Percentiles rank a stretch among this genome's conserved stretches.
phyloP scores from a whole-genome alignment of 352 stramenopile species.

The Phytopythium delawarense region DNA sequence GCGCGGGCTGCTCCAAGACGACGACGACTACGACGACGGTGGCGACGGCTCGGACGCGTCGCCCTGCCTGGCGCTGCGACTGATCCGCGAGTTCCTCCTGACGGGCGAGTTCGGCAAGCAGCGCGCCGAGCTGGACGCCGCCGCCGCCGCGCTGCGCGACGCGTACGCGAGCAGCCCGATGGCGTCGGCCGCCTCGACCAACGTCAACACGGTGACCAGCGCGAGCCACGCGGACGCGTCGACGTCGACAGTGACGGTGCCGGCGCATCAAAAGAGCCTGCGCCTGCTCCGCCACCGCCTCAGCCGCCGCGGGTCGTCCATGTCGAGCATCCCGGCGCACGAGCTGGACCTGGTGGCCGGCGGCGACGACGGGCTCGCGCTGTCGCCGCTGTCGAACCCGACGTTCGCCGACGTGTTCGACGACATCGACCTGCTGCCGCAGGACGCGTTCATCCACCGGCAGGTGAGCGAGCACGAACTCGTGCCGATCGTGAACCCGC shows the following conservation, averaged over 20 bases:
- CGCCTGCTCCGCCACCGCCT: constrained; percentile 20
- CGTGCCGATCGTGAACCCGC: constrained; percentile 8
- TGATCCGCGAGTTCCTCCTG: constrained; percentile 65
- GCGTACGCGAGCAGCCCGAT: not conserved
- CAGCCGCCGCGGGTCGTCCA: constrained; percentile 23
- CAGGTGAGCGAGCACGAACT: constrained; percentile 16
- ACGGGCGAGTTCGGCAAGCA: constrained; percentile 41
- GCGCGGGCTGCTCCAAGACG: constrained; percentile 52
- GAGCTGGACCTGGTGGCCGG: constrained; percentile 45
- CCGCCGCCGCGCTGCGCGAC: constrained; percentile 8
- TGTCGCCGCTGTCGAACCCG: constrained; percentile 18
- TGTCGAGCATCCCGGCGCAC: constrained; percentile 52
- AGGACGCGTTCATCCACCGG: constrained; percentile 58
- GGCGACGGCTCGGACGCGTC: constrained; percentile 1
- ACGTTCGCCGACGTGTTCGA: constrained; percentile 56
- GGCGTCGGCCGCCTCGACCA: not conserved
- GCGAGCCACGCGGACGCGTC: not conserved
- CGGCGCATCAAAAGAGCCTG: constrained; percentile 5
- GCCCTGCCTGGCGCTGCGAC: constrained; percentile 35
- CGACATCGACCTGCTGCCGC: constrained; percentile 36
- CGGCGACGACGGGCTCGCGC: constrained; percentile 2
- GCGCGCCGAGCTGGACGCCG: constrained; percentile 10
- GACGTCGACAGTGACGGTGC: not conserved
- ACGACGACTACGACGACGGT: constrained; percentile 31
- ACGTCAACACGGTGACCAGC: not conserved